Conservation (phyloP, 371 early-diverging fungal species). For the Chytridiales sp. region DNA sequence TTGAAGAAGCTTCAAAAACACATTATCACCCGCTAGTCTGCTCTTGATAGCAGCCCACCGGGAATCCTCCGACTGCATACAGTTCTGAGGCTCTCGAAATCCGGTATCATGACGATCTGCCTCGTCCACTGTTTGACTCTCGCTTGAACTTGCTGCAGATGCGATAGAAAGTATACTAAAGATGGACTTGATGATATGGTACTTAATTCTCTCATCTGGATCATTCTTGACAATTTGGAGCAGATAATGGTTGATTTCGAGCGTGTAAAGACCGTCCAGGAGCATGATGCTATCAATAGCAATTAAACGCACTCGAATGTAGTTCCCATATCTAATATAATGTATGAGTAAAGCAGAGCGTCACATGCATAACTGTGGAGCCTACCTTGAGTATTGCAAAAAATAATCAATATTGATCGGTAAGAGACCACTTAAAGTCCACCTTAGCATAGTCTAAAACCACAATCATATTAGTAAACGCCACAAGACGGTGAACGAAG, state of each 20-base stretch:
- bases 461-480: slow-evolving; percentile 29
- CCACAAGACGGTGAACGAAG: slow-evolving; percentile 77
- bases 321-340: slow-evolving; percentile 29
- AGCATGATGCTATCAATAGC: slow-evolving; percentile 39
- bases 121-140: background rate
- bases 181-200: slow-evolving; percentile 30
- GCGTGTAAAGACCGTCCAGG: slow-evolving; percentile 25
- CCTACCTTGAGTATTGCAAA: slow-evolving; percentile 34
- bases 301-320: slow-evolving; percentile 28
- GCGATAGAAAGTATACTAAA: slow-evolving; percentile 9
- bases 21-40: background rate
- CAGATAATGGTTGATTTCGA: slow-evolving; percentile 25
- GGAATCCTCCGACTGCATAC: background rate
- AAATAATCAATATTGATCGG: slow-evolving; percentile 69
- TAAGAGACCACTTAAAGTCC: slow-evolving; percentile 61
- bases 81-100: background rate
- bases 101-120: background rate
- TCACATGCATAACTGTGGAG: background rate
- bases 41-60: slow-evolving; percentile 1
- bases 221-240: slow-evolving; percentile 31
- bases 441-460: slow-evolving; percentile 41
- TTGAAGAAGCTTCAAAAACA: slow-evolving; percentile 11
- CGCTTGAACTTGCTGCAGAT: background rate
- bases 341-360: background rate
- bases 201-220: slow-evolving; percentile 33